These are phyloP conservation scores for Sporothrix curviconia DNA, from an alignment of 2,329 filamentous ascomycete species.

Conservation along the genomic window DNA sequence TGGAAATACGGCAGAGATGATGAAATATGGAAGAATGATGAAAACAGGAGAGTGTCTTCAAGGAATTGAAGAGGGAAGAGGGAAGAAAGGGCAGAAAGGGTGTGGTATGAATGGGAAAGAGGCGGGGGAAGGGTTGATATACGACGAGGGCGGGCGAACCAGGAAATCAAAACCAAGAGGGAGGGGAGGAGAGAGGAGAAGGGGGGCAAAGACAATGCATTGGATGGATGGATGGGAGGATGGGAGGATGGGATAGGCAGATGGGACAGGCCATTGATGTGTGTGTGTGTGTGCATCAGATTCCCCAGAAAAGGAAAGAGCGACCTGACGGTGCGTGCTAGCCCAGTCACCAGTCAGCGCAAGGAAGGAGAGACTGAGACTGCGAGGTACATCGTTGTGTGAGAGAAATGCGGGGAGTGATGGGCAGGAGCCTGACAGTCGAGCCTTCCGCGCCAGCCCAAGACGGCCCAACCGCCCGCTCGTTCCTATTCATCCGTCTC, in stretches of 20 bases:
- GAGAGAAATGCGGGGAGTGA: background rate
- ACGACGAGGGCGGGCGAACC: background rate
- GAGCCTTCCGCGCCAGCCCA: too few species aligned
- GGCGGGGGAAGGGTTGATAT: background rate
- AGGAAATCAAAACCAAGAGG: constrained; percentile 1
- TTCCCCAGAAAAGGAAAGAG: background rate
- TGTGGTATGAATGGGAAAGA: background rate
- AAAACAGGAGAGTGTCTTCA: background rate
- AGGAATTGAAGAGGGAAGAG: background rate
- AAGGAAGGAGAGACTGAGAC: background rate
- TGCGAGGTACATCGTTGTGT: too few species aligned
- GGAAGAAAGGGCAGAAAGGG: background rate
- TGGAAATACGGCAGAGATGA: constrained; percentile 1
- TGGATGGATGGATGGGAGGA: background rate
- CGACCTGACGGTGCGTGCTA: background rate
- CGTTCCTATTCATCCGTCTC: background rate
- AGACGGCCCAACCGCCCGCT: too few species aligned
- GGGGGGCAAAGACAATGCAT: too few species aligned
- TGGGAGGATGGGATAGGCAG: too few species aligned
- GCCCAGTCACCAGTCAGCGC: background rate
- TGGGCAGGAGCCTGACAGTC: too few species aligned
- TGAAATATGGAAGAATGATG: background rate
- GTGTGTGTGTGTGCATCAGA: background rate
- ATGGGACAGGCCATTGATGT: background rate
- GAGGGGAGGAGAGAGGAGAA: background rate